These are phyloP conservation scores for Sporothrix humicola DNA, from an alignment of 2,329 filamentous ascomycete genomes.

Conservation along the genomic window DNA sequence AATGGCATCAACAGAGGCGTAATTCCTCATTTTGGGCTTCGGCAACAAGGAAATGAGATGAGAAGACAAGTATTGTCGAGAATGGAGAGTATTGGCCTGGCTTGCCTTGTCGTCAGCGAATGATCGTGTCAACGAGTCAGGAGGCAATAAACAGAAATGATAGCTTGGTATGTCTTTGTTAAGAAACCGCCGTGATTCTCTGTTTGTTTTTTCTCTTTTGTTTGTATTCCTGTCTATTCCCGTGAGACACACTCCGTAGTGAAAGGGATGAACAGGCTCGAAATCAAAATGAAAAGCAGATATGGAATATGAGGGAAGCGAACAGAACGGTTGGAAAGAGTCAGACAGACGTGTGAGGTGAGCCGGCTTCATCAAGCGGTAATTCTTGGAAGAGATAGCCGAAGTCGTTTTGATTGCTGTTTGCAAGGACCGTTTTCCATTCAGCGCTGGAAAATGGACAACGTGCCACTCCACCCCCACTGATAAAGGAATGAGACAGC, in stretches of 20 bases:
- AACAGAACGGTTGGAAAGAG: not conserved
- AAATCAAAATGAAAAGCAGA: not conserved
- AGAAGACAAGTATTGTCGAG: not conserved
- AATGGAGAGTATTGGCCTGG: not conserved
- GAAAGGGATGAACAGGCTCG: not conserved
- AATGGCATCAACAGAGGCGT: not conserved
- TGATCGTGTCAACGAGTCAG: not conserved
- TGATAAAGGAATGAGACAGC: constrained; percentile 4
- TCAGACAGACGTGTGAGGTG: constrained; percentile 8
- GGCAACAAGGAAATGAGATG: constrained; percentile 19
- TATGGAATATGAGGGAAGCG: constrained; percentile 14
- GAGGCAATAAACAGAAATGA: not conserved
- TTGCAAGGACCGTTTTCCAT: not conserved
- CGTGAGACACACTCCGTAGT: not conserved
- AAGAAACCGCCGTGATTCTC: not conserved
- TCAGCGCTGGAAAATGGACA: constrained; percentile 18
- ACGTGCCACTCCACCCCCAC: not conserved
- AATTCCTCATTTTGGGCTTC: not conserved
- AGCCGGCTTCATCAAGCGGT: constrained; percentile 17
- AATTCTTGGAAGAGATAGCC: constrained; percentile 23
- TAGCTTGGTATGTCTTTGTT: not conserved
- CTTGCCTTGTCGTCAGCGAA: not conserved
- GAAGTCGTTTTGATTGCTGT: not conserved
- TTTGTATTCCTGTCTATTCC: not conserved
- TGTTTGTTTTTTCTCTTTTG: not conserved